Evolutionary conservation across 768 basidiomycete genomes (phyloP), one percentile per base, ranked within the genome.

Genomic region (Xerocomus potaroensis): DNA sequence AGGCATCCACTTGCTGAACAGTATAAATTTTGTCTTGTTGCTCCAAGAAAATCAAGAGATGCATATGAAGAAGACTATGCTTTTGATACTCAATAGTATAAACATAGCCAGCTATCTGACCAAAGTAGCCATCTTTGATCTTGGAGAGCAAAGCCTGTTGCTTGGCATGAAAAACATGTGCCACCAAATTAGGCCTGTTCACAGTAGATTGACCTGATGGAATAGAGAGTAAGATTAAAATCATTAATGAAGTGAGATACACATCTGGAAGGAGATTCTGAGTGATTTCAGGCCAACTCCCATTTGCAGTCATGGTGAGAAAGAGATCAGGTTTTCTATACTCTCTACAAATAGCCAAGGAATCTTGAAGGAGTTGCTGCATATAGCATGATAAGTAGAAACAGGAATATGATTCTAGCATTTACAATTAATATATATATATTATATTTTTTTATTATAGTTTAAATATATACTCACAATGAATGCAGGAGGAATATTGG

Each of bases 241-340:
- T n/a, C n/a, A n/a, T n/a, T n/a, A n/a, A n/a, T n/a, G n/a, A n/a
- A n/a, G n/a, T n/a, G n/a, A n/a, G n/a, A n/a, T n/a, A 48, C 23
- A 47, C 33, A 53, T 66, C 69, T 37, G 66, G 65, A 0, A 72
- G 49, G 0, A 79, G 62, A 41, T 68, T 69, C 0, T 52, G 31
- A 0, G 42, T 29, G n/a, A 80, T 67, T 45, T 81, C 77, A 1
- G 56, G 58, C 79, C 79, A 81, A 1, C 59, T 37, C 1, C 75
- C 73, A 63, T 80, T 81, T 8, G 68, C 62, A 8, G 77, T 81
- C 78, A 81, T 61, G 0, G 77, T 74, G 60, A 80, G 63, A 0
- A 72, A 29, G 7, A 29, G 11, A 29, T 29, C 27, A 56, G n/a
- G n/a, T n/a, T n/a, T n/a, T n/a, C n/a, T n/a, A n/a, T n/a, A n/a